Evolutionary conservation across 352 stramenopile genomes (phyloP).

Genomic region (Peronospora belbahrii): DNA sequence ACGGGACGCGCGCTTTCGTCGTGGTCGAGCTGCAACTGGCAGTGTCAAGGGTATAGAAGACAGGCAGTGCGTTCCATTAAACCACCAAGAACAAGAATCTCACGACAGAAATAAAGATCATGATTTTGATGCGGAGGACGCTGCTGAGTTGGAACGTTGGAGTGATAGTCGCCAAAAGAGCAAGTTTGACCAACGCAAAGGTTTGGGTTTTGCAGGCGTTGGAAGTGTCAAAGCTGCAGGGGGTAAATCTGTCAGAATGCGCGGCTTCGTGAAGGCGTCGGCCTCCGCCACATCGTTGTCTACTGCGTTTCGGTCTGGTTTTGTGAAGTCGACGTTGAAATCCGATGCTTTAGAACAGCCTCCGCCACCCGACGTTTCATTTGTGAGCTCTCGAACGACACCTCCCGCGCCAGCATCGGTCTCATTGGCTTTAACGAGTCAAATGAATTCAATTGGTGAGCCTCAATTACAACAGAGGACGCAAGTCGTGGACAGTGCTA

Average conservation of each 20-base stretch:
- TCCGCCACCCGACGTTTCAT: not conserved
- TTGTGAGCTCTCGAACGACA: not conserved
- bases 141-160: constrained; percentile 51
- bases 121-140: constrained; percentile 35
- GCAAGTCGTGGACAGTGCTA: constrained; percentile 1
- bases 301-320: constrained; percentile 24
- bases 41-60: not conserved
- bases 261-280: constrained; percentile 27
- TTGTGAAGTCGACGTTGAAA: constrained; percentile 33
- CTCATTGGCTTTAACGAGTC: not conserved
- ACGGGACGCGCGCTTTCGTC: constrained; percentile 40
- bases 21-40: constrained; percentile 12
- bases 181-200: constrained; percentile 61
- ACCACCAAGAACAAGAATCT: not conserved
- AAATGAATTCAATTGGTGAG: not conserved
- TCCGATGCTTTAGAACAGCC: constrained; percentile 1
- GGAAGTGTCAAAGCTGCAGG: constrained; percentile 4
- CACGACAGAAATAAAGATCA: not conserved
- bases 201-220: constrained; percentile 45
- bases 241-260: constrained; percentile 3
- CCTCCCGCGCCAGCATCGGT: not conserved
- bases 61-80: not conserved
- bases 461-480: not conserved
- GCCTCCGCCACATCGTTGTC: constrained; percentile 4
- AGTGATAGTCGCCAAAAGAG: constrained; percentile 42